Percentiles rank a stretch among this genome's conserved stretches.
Conservation (phyloP, 192 early-diverging fungal genomes). For the Gonapodya prolifera region DNA sequence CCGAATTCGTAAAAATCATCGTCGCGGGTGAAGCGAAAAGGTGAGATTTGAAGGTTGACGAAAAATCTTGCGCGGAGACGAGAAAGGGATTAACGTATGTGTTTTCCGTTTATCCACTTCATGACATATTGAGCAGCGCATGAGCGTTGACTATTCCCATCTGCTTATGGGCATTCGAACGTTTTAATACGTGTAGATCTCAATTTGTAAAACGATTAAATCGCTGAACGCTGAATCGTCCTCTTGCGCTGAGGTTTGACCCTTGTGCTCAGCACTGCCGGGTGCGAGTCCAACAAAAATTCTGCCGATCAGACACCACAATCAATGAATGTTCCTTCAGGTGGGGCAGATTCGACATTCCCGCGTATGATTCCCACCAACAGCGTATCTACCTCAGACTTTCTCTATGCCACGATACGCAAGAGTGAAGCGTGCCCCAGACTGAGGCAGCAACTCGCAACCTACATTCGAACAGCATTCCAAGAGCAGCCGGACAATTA, state of each 20-base stretch:
- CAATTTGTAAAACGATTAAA: no score
- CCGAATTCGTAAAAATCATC: slow-evolving; percentile 61
- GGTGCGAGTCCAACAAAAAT: not conserved
- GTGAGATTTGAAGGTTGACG: not conserved
- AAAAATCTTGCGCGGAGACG: not conserved
- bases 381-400: not conserved
- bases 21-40: not conserved
- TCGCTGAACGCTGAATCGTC: no score
- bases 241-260: no score
- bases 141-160: no score
- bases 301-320: not conserved
- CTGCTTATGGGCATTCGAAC: no score
- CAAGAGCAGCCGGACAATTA: slow-evolving; percentile 72
- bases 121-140: no score
- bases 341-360: not conserved
- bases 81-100: not conserved
- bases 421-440: not conserved
- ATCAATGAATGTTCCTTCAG: not conserved
- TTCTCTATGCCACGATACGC: not conserved
- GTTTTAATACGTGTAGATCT: no score
- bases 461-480: not conserved
- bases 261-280: no score
- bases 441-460: not conserved
- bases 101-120: not conserved
- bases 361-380: not conserved